Evolutionary conservation across 2,329 filamentous ascomycete genomes (phyloP).

Genomic region (Apiospora marii): DNA sequence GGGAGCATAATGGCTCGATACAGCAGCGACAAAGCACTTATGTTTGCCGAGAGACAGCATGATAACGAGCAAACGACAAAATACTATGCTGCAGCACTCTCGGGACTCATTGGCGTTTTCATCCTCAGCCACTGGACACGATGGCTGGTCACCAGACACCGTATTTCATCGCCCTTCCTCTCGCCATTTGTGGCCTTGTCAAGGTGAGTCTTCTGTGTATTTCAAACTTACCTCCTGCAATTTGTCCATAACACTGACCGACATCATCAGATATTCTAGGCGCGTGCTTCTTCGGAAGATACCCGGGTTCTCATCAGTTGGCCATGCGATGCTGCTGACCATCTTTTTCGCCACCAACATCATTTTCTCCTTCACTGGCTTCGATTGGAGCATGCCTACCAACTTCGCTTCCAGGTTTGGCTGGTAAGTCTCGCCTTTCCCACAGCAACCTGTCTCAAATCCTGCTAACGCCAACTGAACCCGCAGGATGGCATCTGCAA

Average conservation of each 20-base stretch:
- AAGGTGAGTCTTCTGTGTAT: conserved; percentile 21
- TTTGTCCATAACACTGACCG: not conserved
- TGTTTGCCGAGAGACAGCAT: conserved; percentile 26
- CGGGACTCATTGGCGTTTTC: conserved; percentile 29
- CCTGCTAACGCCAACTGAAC: conserved; percentile 24
- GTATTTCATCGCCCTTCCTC: conserved; percentile 23
- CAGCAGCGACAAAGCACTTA: not conserved
- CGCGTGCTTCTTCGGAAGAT: conserved; percentile 41
- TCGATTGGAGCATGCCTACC: conserved; percentile 35
- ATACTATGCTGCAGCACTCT: conserved; percentile 32
- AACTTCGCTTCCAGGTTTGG: conserved; percentile 43
- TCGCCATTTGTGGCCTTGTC: conserved; percentile 28
- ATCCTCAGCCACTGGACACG: conserved; percentile 30
- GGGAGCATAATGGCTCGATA: not conserved
- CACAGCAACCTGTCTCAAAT: not conserved
- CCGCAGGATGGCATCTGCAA: conserved; percentile 54
- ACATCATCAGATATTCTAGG: conserved; percentile 27
- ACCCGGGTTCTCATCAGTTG: conserved; percentile 48
- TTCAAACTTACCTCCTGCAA: no score
- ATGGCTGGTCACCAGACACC: conserved; percentile 23
- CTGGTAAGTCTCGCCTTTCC: conserved; percentile 34
- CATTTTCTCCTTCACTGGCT: conserved; percentile 42
- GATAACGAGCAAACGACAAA: conserved; percentile 24
- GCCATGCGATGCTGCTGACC: conserved; percentile 46
- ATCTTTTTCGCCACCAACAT: conserved; percentile 46